Percentiles rank a stretch among this genome's conserved stretches.
Conservation (phyloP, 2,329 filamentous ascomycete species). For the Sporothrix phasma region DNA sequence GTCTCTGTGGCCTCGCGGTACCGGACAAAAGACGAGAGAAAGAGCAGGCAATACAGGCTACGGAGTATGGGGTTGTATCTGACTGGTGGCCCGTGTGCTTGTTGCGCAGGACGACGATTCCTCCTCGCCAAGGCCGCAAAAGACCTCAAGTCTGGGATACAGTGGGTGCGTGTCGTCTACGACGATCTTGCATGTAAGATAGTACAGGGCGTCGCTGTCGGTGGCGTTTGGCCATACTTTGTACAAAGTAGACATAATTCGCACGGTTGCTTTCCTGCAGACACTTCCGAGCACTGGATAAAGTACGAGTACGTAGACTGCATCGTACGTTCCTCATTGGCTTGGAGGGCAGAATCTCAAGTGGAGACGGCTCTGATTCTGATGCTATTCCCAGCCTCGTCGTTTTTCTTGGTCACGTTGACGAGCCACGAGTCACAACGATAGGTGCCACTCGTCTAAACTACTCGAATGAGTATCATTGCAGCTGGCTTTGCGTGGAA, state of each 20-base stretch:
- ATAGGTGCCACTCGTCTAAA: too few species aligned
- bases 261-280: background rate
- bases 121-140: background rate
- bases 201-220: background rate
- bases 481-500: too few species aligned
- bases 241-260: background rate
- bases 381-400: background rate
- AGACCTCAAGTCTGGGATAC: too few species aligned
- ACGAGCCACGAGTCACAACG: too few species aligned
- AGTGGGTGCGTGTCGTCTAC: too few species aligned
- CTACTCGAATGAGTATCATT: too few species aligned
- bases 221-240: too few species aligned
- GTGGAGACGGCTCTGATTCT: background rate
- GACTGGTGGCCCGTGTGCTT: background rate
- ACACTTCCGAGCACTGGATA: background rate
- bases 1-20: background rate
- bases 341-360: background rate
- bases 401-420: background rate
- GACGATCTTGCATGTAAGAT: too few species aligned
- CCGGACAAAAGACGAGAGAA: background rate
- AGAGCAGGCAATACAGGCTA: background rate
- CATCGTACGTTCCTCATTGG: too few species aligned
- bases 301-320: too few species aligned
- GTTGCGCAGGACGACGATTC: background rate
- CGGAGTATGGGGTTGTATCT: background rate